Conservation (phyloP, 2,329 filamentous ascomycete genomes). For the Botryosphaeria dothidea region DNA sequence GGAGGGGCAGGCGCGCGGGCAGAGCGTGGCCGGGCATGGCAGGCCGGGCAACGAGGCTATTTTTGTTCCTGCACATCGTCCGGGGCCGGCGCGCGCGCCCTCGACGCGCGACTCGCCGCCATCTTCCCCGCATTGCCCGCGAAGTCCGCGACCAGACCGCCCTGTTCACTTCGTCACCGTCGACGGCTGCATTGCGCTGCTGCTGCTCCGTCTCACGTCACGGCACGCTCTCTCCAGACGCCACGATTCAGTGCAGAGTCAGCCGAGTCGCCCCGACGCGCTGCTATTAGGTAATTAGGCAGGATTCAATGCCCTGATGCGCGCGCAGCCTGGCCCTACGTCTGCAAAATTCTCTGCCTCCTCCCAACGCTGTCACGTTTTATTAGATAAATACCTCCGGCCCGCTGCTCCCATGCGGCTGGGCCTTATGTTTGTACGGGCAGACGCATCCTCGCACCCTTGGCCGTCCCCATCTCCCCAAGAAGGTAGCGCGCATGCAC, state of each 20-base stretch:
- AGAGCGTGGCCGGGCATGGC: too few species aligned
- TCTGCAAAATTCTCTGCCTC: constrained; percentile 14
- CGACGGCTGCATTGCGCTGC: constrained; percentile 13
- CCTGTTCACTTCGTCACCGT: constrained; percentile 13
- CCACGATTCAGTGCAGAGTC: constrained; percentile 21
- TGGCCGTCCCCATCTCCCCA: neutral
- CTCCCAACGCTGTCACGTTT: constrained; percentile 9
- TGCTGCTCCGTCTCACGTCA: constrained; percentile 19
- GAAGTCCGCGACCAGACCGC: constrained; percentile 1
- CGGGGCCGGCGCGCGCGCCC: neutral
- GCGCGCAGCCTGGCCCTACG: constrained; percentile 8
- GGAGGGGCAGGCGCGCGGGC: neutral
- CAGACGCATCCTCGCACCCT: neutral
- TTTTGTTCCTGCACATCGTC: constrained; percentile 14
- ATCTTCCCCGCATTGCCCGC: constrained; percentile 23
- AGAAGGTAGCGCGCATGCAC: constrained; percentile 12
- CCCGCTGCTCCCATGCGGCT: constrained; percentile 19
- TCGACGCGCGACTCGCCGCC: neutral
- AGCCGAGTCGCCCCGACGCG: constrained; percentile 20
- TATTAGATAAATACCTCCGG: constrained; percentile 17
- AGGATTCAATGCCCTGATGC: constrained; percentile 18
- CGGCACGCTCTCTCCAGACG: constrained; percentile 13
- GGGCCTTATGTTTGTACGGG: constrained; percentile 9
- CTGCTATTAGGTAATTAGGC: constrained; percentile 23
- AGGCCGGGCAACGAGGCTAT: constrained; percentile 2